Base-by-base conservation (phyloP, 441 rosid genomes). In the Biscutella laevigata region DNA sequence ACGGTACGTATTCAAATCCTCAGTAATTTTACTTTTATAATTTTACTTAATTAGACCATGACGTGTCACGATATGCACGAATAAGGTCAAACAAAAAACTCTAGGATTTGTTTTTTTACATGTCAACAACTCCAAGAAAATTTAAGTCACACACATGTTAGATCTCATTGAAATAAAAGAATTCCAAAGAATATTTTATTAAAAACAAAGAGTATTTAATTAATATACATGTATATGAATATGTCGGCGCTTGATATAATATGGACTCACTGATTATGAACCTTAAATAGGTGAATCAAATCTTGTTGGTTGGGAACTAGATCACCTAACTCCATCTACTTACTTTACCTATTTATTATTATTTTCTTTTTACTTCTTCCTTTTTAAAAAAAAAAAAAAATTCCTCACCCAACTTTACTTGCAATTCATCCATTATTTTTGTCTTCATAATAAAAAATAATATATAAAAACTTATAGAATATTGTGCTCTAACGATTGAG, bases 271-370 rank as follows among this genome's bases (percentile, higher is more conserved):
- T 33, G 16, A 4, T 27, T 41, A 36, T 11, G 26, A 51, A 52
- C 53, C n/a, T 55, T 47, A 27, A 64, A 41, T 24, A 42, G 58
- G 5, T 50, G 22, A 5, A 38, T 36, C 46, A 61, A 54, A 53
- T 59, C 45, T 46, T 40, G 67, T 68, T 45, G 41, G 62, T 68
- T 45, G 64, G 50, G 62, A 56, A 40, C 59, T 50, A 40, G 64
- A 57, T 65, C 59, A 65, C 70, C 70, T 42, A 65, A 57, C 64
- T n/a, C 53, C 53, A 48, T 24, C 64, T 50, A 57, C 70, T 65
- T 20, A 49, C 40, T 57, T 53, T 3, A 36, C 9, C 64, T 64
- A 49, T 49, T 50, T 57, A 49, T 49, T 55, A 46, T 58, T 32
- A 47, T 28, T 3, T 17, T 16, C 2, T 24, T 34, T 6, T 1